Percentiles rank a stretch among this genome's conserved stretches.
Evolutionary conservation across 2,329 filamentous ascomycete species (phyloP).

Genomic region (Alternaria arborescens): DNA sequence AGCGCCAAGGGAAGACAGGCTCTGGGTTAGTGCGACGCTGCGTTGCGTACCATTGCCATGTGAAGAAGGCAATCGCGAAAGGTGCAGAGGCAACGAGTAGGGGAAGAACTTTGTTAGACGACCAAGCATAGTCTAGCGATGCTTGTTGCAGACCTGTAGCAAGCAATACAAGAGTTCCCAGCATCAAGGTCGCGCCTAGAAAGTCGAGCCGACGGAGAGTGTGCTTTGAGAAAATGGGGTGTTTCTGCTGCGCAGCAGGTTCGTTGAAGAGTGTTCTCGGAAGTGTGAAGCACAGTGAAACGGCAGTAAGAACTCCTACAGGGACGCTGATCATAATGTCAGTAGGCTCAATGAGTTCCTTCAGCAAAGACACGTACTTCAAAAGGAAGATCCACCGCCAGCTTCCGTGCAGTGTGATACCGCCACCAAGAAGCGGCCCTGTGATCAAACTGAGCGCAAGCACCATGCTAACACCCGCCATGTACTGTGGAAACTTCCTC

Average conservation of each 20-base stretch:
- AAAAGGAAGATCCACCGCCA: slow-evolving; percentile 34
- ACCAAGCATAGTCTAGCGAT: slow-evolving; percentile 11
- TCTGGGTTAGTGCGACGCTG: slow-evolving; percentile 11
- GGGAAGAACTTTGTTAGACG: slow-evolving; percentile 18
- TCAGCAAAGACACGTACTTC: slow-evolving; percentile 20
- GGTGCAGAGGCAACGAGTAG: slow-evolving; percentile 18
- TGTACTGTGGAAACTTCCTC: slow-evolving; percentile 13
- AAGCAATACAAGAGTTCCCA: slow-evolving; percentile 23
- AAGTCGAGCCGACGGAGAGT: slow-evolving; percentile 18
- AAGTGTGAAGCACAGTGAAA: slow-evolving; percentile 8
- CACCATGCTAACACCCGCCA: slow-evolving; percentile 11
- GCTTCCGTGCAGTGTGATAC: slow-evolving; percentile 9
- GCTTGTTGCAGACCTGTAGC: slow-evolving; percentile 30
- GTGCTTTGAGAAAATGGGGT: background rate
- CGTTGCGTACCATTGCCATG: slow-evolving; percentile 26
- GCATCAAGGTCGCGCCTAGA: slow-evolving; percentile 22
- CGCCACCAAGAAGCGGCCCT: slow-evolving; percentile 26
- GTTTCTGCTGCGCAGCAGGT: slow-evolving; percentile 5
- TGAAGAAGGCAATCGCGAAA: slow-evolving; percentile 24
- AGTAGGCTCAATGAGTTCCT: background rate
- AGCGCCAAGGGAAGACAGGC: slow-evolving; percentile 28
- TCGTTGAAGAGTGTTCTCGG: slow-evolving; percentile 11
- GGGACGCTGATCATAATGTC: slow-evolving; percentile 19
- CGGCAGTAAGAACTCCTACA: slow-evolving; percentile 1
- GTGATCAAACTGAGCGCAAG: slow-evolving; percentile 16